Conservation (phyloP, 2,329 filamentous ascomycete genomes). For the Fusarium sarcochroum region DNA sequence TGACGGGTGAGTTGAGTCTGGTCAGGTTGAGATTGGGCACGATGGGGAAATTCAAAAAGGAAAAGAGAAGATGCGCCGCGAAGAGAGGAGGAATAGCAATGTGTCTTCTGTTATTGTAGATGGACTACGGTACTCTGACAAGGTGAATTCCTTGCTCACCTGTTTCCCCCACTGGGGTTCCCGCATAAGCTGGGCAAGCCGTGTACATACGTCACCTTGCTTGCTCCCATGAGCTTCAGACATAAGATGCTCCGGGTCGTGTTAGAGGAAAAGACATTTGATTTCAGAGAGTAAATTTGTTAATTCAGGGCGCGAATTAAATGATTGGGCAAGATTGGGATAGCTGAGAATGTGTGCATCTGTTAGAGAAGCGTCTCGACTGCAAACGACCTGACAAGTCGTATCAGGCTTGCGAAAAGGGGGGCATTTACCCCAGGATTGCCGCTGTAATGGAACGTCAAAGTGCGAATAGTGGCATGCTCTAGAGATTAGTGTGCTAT, state of each 20-base stretch:
- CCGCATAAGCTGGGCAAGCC: constrained; percentile 9
- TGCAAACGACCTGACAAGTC: constrained; percentile 40
- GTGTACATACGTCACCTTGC: constrained; percentile 32
- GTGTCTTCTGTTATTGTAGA: not conserved
- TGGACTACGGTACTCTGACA: too few species aligned
- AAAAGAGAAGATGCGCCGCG: not conserved
- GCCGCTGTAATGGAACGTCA: constrained; percentile 33
- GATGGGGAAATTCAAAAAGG: not conserved
- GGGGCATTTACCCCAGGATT: constrained; percentile 45
- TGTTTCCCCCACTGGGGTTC: constrained; percentile 12
- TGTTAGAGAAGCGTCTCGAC: constrained; percentile 41
- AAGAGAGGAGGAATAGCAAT: not conserved
- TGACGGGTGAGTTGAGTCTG: constrained; percentile 22
- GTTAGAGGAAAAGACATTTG: not conserved
- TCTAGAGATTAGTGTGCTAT: constrained; percentile 2
- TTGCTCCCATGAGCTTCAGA: constrained; percentile 7
- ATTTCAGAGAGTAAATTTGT: not conserved
- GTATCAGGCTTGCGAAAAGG: constrained; percentile 32
- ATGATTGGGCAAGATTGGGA: constrained; percentile 13
- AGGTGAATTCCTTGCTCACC: constrained; percentile 13
- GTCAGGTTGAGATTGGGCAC: constrained; percentile 40
- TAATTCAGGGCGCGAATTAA: not conserved
- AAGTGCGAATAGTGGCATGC: constrained; percentile 38
- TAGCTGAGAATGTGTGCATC: constrained; percentile 3
- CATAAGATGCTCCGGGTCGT: not conserved